Base-by-base conservation (phyloP, 129 eudicot species). In the Chrysanthemum lavandulifolium region DNA sequence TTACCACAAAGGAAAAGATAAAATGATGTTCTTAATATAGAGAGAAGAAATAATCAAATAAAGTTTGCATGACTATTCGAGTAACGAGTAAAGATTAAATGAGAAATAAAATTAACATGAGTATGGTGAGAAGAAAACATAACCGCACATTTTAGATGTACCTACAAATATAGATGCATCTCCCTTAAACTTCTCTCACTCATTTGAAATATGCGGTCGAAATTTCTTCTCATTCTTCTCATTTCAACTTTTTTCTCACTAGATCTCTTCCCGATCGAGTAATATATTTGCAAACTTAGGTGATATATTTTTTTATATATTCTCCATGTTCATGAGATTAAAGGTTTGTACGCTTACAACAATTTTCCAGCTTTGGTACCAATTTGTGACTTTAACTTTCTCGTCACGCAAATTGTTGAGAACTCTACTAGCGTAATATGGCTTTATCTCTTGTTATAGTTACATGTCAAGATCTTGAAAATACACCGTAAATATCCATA, bases 381-480 rank as follows among this genome's bases (percentile, higher is more conserved):
- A 93, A 83, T 93, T 93, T 81, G 87, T 93, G 79, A 87, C 98
- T 2, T 77, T 97, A 68, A 88, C 98, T 25, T 93, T 93, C 78
- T 93, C n/a, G 98, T 73, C 98, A 93, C 80, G 88, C 86, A 71
- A 88, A 81, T 78, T 93, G 98, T 97, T 93, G 75, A 85, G 88
- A 25, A 71, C 47, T 63, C 73, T 69, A 65, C 61, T 57, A 56
- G 56, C 12, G 45, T 64, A 60, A 72, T 60, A 74, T 68, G 47
- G 16, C 27, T 72, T 62, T 61, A 52, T 61, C 31, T 61, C 7
- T 70, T 62, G 29, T 51, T 62, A n/a, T 51, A 63, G 36, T 43
- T 13, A 19, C 27, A 1, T 25, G 27, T 1, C 2, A 25, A 2
- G 1, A 19, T 0, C 1, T 1, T 25, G 27, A 25, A 25, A 25